These are phyloP conservation scores for Hymenoscyphus linearis DNA, from an alignment of 2,329 filamentous ascomycete species.

Conservation along the genomic window DNA sequence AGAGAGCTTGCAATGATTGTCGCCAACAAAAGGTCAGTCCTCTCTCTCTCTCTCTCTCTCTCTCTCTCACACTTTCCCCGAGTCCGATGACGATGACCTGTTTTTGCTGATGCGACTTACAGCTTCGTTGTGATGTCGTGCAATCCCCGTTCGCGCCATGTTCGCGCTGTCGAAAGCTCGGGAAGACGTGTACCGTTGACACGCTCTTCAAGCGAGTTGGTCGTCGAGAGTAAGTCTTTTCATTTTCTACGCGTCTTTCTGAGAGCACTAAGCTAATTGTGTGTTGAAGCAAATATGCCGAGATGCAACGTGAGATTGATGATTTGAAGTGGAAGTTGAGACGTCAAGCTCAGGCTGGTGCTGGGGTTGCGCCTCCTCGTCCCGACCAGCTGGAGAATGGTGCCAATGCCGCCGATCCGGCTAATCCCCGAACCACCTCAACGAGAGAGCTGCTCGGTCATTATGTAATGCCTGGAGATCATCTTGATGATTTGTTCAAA, in stretches of 20 bases:
- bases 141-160: slow-evolving; percentile 10
- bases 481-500: slow-evolving; percentile 36
- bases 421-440: slow-evolving; percentile 12
- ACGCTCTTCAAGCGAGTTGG: slow-evolving; percentile 53
- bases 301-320: slow-evolving; percentile 55
- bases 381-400: slow-evolving; percentile 23
- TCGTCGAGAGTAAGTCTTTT: slow-evolving; percentile 40
- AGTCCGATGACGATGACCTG: too few species aligned
- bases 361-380: slow-evolving; percentile 37
- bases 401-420: background rate
- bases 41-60: too few species aligned
- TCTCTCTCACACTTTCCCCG: background rate
- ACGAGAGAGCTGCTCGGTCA: slow-evolving; percentile 12
- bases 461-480: slow-evolving; percentile 11
- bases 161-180: slow-evolving; percentile 6
- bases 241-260: background rate
- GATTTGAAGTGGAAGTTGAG: slow-evolving; percentile 43
- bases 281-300: slow-evolving; percentile 51
- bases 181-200: slow-evolving; percentile 6
- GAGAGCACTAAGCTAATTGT: background rate
- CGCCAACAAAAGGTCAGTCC: slow-evolving; percentile 6
- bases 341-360: slow-evolving; percentile 43
- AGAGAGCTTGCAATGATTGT: slow-evolving; percentile 11
- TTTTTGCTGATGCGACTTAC: background rate
- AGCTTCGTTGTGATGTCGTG: slow-evolving; percentile 10